Conservation (phyloP, 176 grass and related monocot species). For the Cenchrus purpureus region DNA sequence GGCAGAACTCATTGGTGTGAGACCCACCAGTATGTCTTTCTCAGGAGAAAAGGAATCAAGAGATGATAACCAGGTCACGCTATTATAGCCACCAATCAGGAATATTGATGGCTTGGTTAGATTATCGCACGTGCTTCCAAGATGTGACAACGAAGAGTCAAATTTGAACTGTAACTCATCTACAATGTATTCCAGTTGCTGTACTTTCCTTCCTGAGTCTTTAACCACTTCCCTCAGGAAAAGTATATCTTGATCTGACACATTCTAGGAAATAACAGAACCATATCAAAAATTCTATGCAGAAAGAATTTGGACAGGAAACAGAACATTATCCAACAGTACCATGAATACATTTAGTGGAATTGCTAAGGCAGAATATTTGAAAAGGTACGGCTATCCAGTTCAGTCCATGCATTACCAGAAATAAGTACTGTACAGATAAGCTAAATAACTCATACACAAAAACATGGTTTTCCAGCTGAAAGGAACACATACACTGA, state of each 20-base stretch:
- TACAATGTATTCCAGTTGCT: conserved; percentile 62
- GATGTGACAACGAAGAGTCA: conserved; percentile 57
- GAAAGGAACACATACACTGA: conserved; percentile 32
- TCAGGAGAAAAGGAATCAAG: conserved; percentile 76
- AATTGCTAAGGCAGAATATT: conserved; percentile 23
- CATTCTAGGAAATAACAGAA: conserved; percentile 52
- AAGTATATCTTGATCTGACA: conserved; percentile 76
- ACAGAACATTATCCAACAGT: conserved; percentile 24
- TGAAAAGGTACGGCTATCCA: not conserved
- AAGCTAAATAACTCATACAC: conserved; percentile 15
- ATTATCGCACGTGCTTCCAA: conserved; percentile 29
- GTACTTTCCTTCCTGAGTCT: conserved; percentile 65
- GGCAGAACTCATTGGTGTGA: conserved; percentile 61
- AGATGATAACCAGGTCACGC: conserved; percentile 72
- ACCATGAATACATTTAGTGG: conserved; percentile 25
- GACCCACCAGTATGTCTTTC: conserved; percentile 56
- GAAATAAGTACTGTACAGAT: conserved; percentile 20
- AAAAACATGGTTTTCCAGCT: not conserved
- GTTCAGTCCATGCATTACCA: not conserved
- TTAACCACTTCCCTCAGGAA: conserved; percentile 59
- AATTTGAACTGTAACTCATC: conserved; percentile 68
- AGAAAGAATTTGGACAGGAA: not conserved
- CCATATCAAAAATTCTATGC: conserved; percentile 36
- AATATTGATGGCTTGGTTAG: conserved; percentile 51
- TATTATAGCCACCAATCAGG: conserved; percentile 82